Evolutionary conservation across 208 protist species (phyloP).

Genomic region (Strigomonas culicis): DNA sequence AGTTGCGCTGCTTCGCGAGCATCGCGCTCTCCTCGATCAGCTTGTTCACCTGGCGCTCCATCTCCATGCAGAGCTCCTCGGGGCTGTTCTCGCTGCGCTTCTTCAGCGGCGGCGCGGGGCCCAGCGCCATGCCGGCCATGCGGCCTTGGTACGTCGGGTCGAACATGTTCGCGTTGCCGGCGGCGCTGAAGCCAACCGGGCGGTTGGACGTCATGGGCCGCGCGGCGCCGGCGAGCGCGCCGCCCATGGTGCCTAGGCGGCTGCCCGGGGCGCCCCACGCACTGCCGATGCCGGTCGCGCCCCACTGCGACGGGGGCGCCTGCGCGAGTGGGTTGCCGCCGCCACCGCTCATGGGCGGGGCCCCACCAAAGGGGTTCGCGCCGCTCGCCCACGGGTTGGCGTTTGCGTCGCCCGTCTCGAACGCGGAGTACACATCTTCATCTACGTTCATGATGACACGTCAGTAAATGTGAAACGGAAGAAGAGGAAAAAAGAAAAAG

Average conservation of each 20-base stretch:
- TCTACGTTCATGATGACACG: conserved; percentile 21
- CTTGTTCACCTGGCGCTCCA: conserved; percentile 92
- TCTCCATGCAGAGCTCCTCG: conserved; percentile 91
- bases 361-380: conserved; percentile 31
- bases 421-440: conserved; percentile 79
- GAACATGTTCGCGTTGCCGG: conserved; percentile 49
- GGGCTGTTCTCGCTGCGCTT: conserved; percentile 88
- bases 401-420: conserved; percentile 32
- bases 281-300: conserved; percentile 44
- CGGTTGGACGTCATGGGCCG: conserved; percentile 93
- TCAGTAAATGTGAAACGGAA: not conserved
- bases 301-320: conserved; percentile 82
- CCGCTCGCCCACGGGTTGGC: conserved; percentile 36
- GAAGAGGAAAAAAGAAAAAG: conserved; percentile 8
- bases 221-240: conserved; percentile 41
- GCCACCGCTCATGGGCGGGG: conserved; percentile 16
- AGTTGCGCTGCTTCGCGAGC: conserved; percentile 84
- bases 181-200: conserved; percentile 84
- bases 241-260: conserved; percentile 66
- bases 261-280: conserved; percentile 67
- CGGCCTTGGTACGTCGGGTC: conserved; percentile 74
- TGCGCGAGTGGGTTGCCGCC: conserved; percentile 74
- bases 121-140: conserved; percentile 60
- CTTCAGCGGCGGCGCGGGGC: conserved; percentile 88
- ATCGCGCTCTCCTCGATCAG: conserved; percentile 94